Percentiles rank a stretch among this genome's conserved stretches.
Evolutionary conservation across 148 eudicot species (phyloP).

Genomic region (Heliamphora exappendiculata): DNA sequence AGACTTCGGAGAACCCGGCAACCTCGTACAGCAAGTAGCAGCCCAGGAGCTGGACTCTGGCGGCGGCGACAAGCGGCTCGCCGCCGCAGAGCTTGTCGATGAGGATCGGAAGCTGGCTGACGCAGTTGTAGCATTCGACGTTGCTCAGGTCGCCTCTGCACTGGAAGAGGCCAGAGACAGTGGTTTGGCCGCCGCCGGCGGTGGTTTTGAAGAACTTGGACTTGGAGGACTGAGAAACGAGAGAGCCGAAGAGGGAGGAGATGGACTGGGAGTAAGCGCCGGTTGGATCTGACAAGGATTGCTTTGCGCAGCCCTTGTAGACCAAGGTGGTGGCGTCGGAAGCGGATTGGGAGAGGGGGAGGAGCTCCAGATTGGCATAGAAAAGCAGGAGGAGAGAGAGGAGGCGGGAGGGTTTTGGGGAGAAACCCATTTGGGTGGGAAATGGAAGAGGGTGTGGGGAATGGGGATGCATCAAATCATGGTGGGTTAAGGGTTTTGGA

Average conservation of each 20-base stretch:
- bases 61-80: slow-evolving; percentile 48
- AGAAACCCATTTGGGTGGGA: slow-evolving; percentile 24
- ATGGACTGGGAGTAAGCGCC: slow-evolving; percentile 65
- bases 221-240: slow-evolving; percentile 66
- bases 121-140: slow-evolving; percentile 66
- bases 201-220: slow-evolving; percentile 62
- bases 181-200: slow-evolving; percentile 43
- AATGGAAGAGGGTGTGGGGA: not conserved
- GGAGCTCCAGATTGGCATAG: slow-evolving; percentile 12
- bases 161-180: slow-evolving; percentile 77
- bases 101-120: slow-evolving; percentile 52
- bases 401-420: slow-evolving; percentile 22
- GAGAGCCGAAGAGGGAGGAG: slow-evolving; percentile 47
- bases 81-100: slow-evolving; percentile 78
- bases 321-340: slow-evolving; percentile 48
- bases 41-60: slow-evolving; percentile 73
- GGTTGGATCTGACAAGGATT: slow-evolving; percentile 71
- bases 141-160: slow-evolving; percentile 78
- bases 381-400: slow-evolving; percentile 16
- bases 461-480: slow-evolving; percentile 21
- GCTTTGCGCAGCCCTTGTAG: slow-evolving; percentile 88
- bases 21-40: slow-evolving; percentile 76
- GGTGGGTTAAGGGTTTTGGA: slow-evolving; percentile 11
- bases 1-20: slow-evolving; percentile 66
- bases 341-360: slow-evolving; percentile 29